Percentiles rank a stretch among this genome's conserved stretches.
Evolutionary conservation across 768 basidiomycete species (phyloP).

Genomic region (Leucocoprinus birnbaumii): DNA sequence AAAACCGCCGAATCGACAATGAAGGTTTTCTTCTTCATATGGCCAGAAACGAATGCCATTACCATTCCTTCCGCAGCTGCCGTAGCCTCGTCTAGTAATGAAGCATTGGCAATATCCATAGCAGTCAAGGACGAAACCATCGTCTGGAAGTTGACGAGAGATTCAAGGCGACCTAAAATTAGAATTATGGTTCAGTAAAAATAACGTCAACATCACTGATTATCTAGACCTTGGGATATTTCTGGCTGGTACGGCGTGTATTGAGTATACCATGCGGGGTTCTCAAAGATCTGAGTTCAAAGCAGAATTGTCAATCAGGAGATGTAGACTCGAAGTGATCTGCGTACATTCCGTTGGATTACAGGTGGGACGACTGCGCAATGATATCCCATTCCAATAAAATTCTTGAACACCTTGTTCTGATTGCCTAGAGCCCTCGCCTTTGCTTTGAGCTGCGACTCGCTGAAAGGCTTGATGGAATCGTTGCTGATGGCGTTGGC

Average conservation of each 20-base stretch:
- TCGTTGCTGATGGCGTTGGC: constrained; percentile 57
- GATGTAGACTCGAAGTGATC: constrained; percentile 15
- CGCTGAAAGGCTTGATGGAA: constrained; percentile 75
- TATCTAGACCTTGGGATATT: constrained; percentile 85
- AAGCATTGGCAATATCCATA: constrained; percentile 96
- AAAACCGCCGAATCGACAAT: constrained; percentile 81
- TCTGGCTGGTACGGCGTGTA: constrained; percentile 97
- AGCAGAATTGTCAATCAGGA: constrained; percentile 4
- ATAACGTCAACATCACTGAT: constrained; percentile 15
- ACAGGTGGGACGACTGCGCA: constrained; percentile 94
- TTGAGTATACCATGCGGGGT: constrained; percentile 97
- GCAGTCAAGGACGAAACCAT: constrained; percentile 93
- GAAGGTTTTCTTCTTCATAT: constrained; percentile 78
- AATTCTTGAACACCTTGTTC: constrained; percentile 86
- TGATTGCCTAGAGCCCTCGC: constrained; percentile 73
- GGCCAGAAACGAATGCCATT: constrained; percentile 74
- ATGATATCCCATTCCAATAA: constrained; percentile 98
- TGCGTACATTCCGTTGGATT: constrained; percentile 80
- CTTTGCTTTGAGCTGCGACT: constrained; percentile 75
- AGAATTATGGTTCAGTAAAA: constrained; percentile 5
- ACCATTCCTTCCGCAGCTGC: constrained; percentile 97
- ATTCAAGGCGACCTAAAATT: constrained; percentile 83
- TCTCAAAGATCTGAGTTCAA: constrained; percentile 72
- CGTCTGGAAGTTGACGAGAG: constrained; percentile 94
- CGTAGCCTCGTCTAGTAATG: constrained; percentile 91